A percentile compares a stretch with the other conserved stretches of the same genome.
Conservation (phyloP, 768 basidiomycete species). For the Amanita thiersii region DNA sequence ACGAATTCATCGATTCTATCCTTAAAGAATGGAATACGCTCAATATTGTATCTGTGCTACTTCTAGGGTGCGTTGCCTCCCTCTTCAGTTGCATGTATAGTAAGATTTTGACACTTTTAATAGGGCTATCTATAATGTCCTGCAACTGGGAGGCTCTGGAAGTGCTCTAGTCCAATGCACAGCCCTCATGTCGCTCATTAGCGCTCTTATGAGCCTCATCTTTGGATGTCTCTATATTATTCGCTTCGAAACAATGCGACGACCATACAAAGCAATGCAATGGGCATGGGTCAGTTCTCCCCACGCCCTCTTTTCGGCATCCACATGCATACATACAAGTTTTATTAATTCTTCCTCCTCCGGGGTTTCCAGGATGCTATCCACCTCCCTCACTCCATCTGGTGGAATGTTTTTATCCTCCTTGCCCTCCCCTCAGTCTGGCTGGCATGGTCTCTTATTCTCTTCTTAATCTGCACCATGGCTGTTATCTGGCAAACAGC, state of each 20-base stretch:
- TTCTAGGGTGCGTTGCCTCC: conserved; percentile 1
- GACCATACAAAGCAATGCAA: conserved; percentile 3
- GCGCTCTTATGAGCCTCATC: conserved; percentile 4
- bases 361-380: background rate
- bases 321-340: background rate
- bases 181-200: conserved; percentile 7
- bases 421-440: conserved; percentile 3
- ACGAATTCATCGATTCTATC: conserved; percentile 4
- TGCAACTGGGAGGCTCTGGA: background rate
- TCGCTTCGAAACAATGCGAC: conserved; percentile 4
- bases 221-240: conserved; percentile 7
- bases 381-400: background rate
- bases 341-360: background rate
- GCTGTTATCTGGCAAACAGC: background rate
- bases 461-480: background rate
- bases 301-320: too few species aligned
- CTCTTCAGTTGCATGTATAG: background rate
- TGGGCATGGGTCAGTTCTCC: conserved; percentile 5
- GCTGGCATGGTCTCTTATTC: conserved; percentile 2
- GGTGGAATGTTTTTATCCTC: conserved; percentile 1
- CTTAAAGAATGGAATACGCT: conserved; percentile 7
- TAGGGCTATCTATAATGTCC: background rate
- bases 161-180: background rate
- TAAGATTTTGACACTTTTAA: background rate
- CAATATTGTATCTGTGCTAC: conserved; percentile 4